Base-by-base conservation (phyloP, 768 basidiomycete species). In the Naganishia kalamii region DNA sequence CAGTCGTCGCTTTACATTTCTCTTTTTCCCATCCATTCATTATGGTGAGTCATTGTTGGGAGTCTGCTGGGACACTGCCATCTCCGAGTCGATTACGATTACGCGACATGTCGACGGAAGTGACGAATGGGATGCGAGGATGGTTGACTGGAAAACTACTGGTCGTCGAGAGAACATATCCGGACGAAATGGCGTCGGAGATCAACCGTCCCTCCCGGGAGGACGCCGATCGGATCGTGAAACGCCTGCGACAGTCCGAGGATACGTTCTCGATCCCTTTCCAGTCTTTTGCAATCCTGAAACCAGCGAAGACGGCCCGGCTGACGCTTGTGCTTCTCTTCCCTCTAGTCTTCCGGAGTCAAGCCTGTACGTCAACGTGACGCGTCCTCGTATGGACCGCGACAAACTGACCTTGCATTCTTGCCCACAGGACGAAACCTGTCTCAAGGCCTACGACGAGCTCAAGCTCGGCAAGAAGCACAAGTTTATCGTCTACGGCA, bases 401-500 rank as follows among this genome's bases (percentile, higher is more conserved):
- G 41, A 44, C 47, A 61, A 13, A 41, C 29, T 21, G 33, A 23
- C n/a, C 29, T 27, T 27, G n/a, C 37, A 25, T 33, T 12, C 30
- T 33, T 12, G 13, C 13, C 12, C 11, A 1, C 54, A 68, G 60
- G 74, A 81, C 11, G 64, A 59, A 27, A 59, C 64, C 54, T 92
- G 90, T 80, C 74, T 88, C 60, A 71, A 75, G 8, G 76, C 74
- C 50, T 92, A 79, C 82, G 83, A 88, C 72, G 80, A 82, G 33
- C 83, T 92, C 72, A 92, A 92, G 82, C 81, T 87, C 30, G 82
- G 83, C 71, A 88, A 87, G 83, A 86, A 84, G 79, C 69, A 78
- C 80, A 90, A 88, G 77, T 97, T 89, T 82, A 85, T 97, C 81
- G 82, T 92, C 78, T 96, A 85, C 82, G 80, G 72, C 19, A 79